Evolutionary conservation across 2,329 filamentous ascomycete genomes (phyloP).

Genomic region (Zymoseptoria brevis): DNA sequence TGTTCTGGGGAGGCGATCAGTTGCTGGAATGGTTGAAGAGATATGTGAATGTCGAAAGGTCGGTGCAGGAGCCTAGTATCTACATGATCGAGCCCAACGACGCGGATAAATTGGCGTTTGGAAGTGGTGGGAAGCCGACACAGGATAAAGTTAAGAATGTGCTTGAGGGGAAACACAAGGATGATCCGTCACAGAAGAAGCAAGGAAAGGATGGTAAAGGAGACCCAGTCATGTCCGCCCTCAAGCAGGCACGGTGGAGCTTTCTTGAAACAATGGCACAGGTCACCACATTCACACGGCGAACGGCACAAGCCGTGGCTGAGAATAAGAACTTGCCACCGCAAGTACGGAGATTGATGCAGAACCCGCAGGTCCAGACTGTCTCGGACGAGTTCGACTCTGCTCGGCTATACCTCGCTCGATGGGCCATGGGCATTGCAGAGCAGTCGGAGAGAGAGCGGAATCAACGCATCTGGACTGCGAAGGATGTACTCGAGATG

Average conservation of each 20-base stretch:
- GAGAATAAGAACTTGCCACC: slow-evolving; percentile 88
- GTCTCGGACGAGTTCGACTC: slow-evolving; percentile 96
- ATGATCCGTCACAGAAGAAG: slow-evolving; percentile 24
- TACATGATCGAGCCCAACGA: slow-evolving; percentile 82
- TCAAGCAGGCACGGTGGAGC: slow-evolving; percentile 94
- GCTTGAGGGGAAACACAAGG: slow-evolving; percentile 31
- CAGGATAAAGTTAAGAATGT: slow-evolving; percentile 39
- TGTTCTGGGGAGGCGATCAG: slow-evolving; percentile 98
- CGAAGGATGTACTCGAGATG: slow-evolving; percentile 81
- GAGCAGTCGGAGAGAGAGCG: slow-evolving; percentile 90
- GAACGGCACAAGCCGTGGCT: slow-evolving; percentile 83
- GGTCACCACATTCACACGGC: slow-evolving; percentile 88
- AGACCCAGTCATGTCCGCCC: slow-evolving; percentile 82
- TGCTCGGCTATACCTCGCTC: slow-evolving; percentile 82
- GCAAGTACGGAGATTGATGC: slow-evolving; percentile 74
- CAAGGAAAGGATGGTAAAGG: slow-evolving; percentile 50
- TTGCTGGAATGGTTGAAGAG: slow-evolving; percentile 81
- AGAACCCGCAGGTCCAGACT: slow-evolving; percentile 89
- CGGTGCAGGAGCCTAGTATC: slow-evolving; percentile 77
- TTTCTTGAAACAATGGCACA: slow-evolving; percentile 95
- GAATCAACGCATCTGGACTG: slow-evolving; percentile 84
- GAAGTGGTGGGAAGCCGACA: slow-evolving; percentile 48
- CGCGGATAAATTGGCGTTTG: slow-evolving; percentile 78
- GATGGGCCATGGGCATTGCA: slow-evolving; percentile 98
- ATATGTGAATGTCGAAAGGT: slow-evolving; percentile 77